These are phyloP conservation scores for Brassica napus DNA, from an alignment of 345 rosid species.

Conservation along the genomic window Da-Ae NC_063446.1:4595001-4595500, in stretches of 20 bases:
- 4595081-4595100: constrained; percentile 26
- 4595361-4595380: constrained; percentile 44
- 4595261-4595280: constrained; percentile 17
- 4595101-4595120: constrained; percentile 14
- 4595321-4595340: constrained; percentile 39
- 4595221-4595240: constrained; percentile 25
- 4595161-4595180: constrained; percentile 41
- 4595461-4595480: background rate
- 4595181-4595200: constrained; percentile 45
- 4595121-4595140: constrained; percentile 38
- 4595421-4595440: constrained; percentile 1
- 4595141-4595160: constrained; percentile 42
- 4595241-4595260: constrained; percentile 37
- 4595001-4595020: constrained; percentile 68
- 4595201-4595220: constrained; percentile 45
- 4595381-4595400: constrained; percentile 39
- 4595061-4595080: constrained; percentile 15
- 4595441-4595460: background rate
- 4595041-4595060: background rate
- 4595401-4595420: background rate
- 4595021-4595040: constrained; percentile 40
- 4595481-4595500: constrained; percentile 2
- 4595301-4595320: constrained; percentile 17
- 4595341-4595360: constrained; percentile 28
- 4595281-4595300: constrained; percentile 20